Evolutionary conservation across 2,329 filamentous ascomycete species (phyloP), one percentile per base, ranked within the genome.

Genomic region (Aschersonia sp.): DNA sequence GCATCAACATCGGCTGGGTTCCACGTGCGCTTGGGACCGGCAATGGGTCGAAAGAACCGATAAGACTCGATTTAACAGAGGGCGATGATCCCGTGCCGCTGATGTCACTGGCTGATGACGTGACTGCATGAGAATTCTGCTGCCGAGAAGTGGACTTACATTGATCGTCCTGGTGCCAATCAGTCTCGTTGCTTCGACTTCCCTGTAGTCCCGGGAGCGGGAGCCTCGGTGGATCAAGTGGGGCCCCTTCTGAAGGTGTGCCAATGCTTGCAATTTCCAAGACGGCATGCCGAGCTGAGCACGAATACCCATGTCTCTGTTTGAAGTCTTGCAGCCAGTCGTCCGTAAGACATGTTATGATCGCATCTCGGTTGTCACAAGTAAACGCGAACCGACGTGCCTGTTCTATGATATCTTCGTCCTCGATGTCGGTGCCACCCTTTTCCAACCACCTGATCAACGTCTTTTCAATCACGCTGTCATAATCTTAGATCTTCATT

Each of bases 241-340:
- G 94, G 42, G 81, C 75, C 7, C 75, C 54, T 76, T 43, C 50
- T 72, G 71, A 48, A 69, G 71, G 14, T 76, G 79, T 54, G 11
- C 54, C 55, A 14, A 51, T 51, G 5, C 30, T 45, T 3, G n/a
- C 6, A 7, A 37, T 30, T 9, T 11, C 33, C 5, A 37, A 14
- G 8, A 8, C 35, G 9, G 73, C 76, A 52, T 76, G 67, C 48
- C 76, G 74, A 30, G 75, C 75, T 50, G 73, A 78, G 56, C 86
- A 83, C 0, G 80, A 76, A 48, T 78, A 67, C 32, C 67, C 80
- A 61, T 94, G 83, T 68, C 90, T 95, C 60, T 87, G 79, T 70
- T 96, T 95, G 72, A 97, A 97, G 61, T 92, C 94, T 59, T 95
- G 87, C 35, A 97, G 73, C 89, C 90, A 96, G 55, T 73, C 81